Base-by-base conservation (phyloP, 2,329 filamentous ascomycete genomes). In the Pyrenochaeta sp. region DNA sequence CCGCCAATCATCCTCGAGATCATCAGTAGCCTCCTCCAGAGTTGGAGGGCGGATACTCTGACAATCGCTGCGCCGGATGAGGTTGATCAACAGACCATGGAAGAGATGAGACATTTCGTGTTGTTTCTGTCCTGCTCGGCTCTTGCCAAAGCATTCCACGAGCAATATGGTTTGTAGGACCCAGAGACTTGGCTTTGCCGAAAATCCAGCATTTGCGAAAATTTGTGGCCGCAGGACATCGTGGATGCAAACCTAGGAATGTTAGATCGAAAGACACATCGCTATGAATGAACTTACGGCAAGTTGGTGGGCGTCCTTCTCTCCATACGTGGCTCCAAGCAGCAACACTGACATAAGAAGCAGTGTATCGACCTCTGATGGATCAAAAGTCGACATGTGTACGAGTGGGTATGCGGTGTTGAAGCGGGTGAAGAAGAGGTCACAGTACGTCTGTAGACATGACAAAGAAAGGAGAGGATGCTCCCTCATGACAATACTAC, bases 101-200 rank as follows among this genome's bases (percentile, higher is more conserved):
- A 81, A 86, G 0, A 86, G 64, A 55, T 85, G 83, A 3, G 81
- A 80, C 74, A 83, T 82, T 18, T 86, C 83, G 45, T 85, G 81
- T 53, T 86, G 82, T 35, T 81, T 81, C 48, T 83, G 82, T 0
- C 83, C 83, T 0, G 82, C 82, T 41, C 82, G 72, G 24, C 80
- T 83, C 60, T 86, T 86, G 3, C 83, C 83, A 41, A 86, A 85
- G 51, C 83, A 85, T 50, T 86, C 83, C 0, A 85, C 81, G 0
- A 86, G 67, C 7, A 86, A 65, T 22, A 86, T 83, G 0, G 81
- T 81, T 47, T 86, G 82, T 0, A 86, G 53, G 0, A 83, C 77
- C 83, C 82, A 86, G 0, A 86, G 68, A 15, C 81, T 76, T 0
- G 83, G 82, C n/a, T 78, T 76, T 0, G 82, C 72, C 1, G 75